Evolutionary conservation across 352 stramenopile genomes (phyloP).

Genomic region (Phytophthora sansomeana): DNA sequence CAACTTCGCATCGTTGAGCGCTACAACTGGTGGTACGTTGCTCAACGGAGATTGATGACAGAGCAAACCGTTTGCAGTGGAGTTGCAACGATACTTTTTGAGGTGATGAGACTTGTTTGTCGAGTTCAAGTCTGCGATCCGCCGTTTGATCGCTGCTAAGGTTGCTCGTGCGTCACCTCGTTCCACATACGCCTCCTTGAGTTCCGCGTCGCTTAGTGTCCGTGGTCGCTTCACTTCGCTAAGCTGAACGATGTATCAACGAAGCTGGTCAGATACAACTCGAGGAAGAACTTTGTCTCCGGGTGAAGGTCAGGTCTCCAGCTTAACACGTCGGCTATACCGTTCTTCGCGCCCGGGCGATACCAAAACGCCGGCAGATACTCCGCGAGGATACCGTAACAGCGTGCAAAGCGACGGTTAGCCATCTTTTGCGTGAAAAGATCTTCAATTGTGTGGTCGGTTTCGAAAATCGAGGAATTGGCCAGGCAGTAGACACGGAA

Average conservation of each 20-base stretch:
- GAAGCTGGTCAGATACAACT: slow-evolving; percentile 15
- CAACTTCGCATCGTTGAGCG: no score
- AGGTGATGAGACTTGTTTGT: not conserved
- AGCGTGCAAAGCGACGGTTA: slow-evolving; percentile 5
- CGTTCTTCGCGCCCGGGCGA: slow-evolving; percentile 28
- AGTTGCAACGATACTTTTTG: not conserved
- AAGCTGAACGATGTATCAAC: slow-evolving; percentile 9
- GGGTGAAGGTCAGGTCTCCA: slow-evolving; percentile 15
- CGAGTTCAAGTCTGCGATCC: not conserved
- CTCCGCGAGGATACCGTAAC: slow-evolving; percentile 2
- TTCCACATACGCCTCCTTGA: slow-evolving; percentile 3
- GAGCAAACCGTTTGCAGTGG: not conserved
- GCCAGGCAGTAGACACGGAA: slow-evolving; percentile 10
- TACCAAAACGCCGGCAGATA: slow-evolving; percentile 23
- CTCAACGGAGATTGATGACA: no score
- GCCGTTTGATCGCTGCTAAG: not conserved
- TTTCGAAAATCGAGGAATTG: slow-evolving; percentile 10
- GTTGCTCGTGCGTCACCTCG: not conserved
- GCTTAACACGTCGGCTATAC: slow-evolving; percentile 14
- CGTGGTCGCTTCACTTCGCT: not conserved
- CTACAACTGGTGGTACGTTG: no score
- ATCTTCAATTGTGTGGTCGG: slow-evolving; percentile 20
- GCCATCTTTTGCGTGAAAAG: slow-evolving; percentile 22
- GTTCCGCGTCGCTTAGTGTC: not conserved
- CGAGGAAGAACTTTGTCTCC: slow-evolving; percentile 25